These are phyloP conservation scores for Boletus sensibilis DNA, from an alignment of 768 basidiomycete genomes.

Conservation along the genomic window DNA sequence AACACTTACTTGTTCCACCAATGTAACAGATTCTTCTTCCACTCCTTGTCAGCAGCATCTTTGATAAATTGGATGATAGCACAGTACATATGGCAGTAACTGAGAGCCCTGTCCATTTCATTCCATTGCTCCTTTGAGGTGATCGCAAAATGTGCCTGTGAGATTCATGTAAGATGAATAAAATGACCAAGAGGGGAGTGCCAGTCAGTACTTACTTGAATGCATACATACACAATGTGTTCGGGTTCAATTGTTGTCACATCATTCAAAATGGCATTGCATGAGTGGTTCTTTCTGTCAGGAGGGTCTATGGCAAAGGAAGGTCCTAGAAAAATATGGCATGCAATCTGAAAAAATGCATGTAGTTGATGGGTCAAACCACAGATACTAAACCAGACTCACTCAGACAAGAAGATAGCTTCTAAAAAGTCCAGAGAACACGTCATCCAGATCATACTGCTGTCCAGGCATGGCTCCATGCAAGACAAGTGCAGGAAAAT, in stretches of 20 bases:
- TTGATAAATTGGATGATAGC: background rate
- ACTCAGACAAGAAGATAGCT: background rate
- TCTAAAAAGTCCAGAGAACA: background rate
- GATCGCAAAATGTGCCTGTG: background rate
- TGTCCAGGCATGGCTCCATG: background rate
- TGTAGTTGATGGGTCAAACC: too few relatives aligned
- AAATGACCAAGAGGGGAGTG: too few relatives aligned
- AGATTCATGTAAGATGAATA: too few relatives aligned
- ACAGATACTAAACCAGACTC: background rate
- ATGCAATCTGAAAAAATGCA: background rate
- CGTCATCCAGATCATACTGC: background rate
- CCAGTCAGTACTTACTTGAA: background rate
- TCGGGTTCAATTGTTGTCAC: background rate
- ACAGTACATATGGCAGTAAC: background rate
- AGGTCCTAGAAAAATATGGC: background rate
- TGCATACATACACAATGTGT: background rate
- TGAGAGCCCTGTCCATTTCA: background rate
- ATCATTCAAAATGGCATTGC: background rate
- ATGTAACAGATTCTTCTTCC: background rate
- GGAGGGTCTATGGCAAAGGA: background rate
- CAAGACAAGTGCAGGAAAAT: background rate
- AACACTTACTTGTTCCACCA: background rate
- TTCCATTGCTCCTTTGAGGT: background rate
- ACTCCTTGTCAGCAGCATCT: background rate
- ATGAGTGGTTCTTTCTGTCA: background rate